Evolutionary conservation across 345 rosid species (phyloP), one percentile per base, ranked within the genome.

Genomic region (Capsella bursapastoris): DNA sequence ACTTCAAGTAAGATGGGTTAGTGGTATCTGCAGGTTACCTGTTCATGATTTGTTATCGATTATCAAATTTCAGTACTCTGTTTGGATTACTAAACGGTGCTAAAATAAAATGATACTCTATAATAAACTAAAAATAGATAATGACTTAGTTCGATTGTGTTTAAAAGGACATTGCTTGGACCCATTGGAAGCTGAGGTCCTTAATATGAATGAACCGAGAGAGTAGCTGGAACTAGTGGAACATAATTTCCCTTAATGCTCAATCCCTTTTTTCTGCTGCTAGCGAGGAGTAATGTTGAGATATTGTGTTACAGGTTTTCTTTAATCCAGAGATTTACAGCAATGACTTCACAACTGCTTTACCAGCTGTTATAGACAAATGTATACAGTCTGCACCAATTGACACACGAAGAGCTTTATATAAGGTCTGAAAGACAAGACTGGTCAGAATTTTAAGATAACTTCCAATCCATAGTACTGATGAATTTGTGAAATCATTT

Each of bases 351-450:
- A 48, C 83, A 27, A 87, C 95, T 77, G 84, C 97, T 66, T 85
- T 91, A 76, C 96, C 98, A 57, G 90, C 72, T 65, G 92, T 94
- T 34, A 88, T 94, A 76, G 98, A 94, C 83, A 91, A 89, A 68
- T 94, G 97, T 72, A 94, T 91, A 49, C 98, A 91, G 77, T 94
- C 97, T 76, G 96, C 99, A 22, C 99, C 99, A 22, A 95, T 92
- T 74, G 99, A 95, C 80, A 95, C 99, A 35, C 89, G 99, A 71
- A 83, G 99, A 86, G 96, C 99, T 53, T 86, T 95, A 77, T 95
- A 95, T 75, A 95, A 95, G 97, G 99, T 92, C 10, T 31, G 73
- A 31, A 57, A 58, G 66, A 65, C 27, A 72, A 41, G 4, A 57
- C 10, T 31, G 48, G 18, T 41, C 68, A 71, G 51, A 49, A n/a